Evolutionary conservation across 345 rosid species (phyloP).

Genomic region (Melaleuca alternifolia): DNA sequence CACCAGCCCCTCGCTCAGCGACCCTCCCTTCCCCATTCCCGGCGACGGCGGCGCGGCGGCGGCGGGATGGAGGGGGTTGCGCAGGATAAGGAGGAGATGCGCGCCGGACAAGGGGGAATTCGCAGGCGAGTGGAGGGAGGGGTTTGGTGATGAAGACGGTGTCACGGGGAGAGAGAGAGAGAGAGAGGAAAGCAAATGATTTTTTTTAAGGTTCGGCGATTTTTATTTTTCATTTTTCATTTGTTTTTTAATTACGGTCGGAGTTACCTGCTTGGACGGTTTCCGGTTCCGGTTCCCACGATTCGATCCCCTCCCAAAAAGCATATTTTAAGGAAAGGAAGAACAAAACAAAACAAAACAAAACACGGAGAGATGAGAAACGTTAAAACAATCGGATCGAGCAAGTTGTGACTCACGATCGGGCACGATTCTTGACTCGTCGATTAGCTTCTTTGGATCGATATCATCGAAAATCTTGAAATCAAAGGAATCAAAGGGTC

Average conservation of each 20-base stretch:
- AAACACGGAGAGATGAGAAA: neutral
- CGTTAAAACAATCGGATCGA: too few relatives aligned
- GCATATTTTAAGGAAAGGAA: neutral
- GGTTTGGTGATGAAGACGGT: neutral
- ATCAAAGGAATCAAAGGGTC: neutral
- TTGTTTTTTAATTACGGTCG: neutral
- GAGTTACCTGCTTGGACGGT: neutral
- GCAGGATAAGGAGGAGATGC: too few relatives aligned
- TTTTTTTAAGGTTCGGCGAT: neutral
- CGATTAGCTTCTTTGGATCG: neutral
- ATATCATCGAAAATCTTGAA: neutral
- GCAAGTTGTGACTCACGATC: neutral
- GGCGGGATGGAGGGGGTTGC: too few relatives aligned
- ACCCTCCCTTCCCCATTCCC: conserved; percentile 78
- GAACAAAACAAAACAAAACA: neutral
- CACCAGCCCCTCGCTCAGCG: conserved; percentile 68
- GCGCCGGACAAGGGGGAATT: neutral
- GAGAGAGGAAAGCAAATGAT: neutral
- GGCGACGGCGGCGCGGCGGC: neutral
- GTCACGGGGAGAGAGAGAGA: neutral
- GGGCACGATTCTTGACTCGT: neutral
- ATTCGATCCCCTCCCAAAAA: too few relatives aligned
- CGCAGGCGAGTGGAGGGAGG: neutral
- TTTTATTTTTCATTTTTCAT: neutral
- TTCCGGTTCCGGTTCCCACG: neutral